phyloP scores from a whole-genome alignment of 768 basidiomycete species.

The Tulasnella sp. region DNA sequence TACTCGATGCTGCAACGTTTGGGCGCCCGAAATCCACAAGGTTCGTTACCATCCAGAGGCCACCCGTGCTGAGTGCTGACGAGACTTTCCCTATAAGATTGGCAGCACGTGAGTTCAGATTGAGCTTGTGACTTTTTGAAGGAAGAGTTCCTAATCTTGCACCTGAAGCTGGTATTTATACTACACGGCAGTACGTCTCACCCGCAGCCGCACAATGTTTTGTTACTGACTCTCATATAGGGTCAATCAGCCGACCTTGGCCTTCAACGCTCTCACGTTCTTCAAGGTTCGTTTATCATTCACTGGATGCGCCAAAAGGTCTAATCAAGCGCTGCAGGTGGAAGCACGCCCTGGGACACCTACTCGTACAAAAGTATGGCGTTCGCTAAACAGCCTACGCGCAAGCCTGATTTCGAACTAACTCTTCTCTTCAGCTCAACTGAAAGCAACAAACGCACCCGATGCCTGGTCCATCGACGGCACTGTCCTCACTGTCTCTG shows the following conservation, averaged over 20 bases:
- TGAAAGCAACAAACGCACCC: conserved; percentile 8
- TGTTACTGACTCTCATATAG: neutral
- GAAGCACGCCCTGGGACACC: conserved; percentile 1
- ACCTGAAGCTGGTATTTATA: neutral
- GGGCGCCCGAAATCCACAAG: conserved; percentile 9
- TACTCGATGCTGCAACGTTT: conserved; percentile 11
- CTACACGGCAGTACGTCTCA: neutral
- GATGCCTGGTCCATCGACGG: conserved; percentile 18
- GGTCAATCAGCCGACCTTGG: neutral
- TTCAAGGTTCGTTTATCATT: neutral
- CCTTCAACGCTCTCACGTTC: neutral
- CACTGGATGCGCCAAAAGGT: neutral
- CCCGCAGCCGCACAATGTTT: too few relatives aligned
- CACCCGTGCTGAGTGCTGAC: neutral
- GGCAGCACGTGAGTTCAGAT: neutral
- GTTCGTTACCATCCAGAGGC: neutral
- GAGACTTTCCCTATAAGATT: neutral
- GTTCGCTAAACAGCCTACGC: too few relatives aligned
- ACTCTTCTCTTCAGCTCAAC: neutral
- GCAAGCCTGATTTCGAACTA: too few relatives aligned
- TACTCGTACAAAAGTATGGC: conserved; percentile 1
- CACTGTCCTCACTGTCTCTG: neutral
- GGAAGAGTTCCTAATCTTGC: neutral
- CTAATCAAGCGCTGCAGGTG: neutral
- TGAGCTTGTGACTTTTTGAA: neutral